A percentile compares a stretch with the other conserved stretches of the same genome.
phyloP scores from a whole-genome alignment of 495 filamentous ascomycete genomes.

The Aspergillus taichungensis region DNA sequence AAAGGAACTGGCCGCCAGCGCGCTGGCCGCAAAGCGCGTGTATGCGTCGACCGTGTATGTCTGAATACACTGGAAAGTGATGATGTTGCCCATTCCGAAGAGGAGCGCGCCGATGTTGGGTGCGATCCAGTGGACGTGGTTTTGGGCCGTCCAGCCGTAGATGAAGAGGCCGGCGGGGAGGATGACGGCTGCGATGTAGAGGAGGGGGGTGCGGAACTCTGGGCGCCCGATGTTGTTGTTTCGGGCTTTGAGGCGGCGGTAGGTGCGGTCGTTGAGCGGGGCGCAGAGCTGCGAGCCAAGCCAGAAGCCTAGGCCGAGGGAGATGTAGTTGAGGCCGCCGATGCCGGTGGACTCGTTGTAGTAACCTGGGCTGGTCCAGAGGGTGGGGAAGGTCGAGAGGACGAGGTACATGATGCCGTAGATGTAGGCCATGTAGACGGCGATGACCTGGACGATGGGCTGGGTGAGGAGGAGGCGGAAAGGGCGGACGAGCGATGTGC shows the following conservation, averaged over 20 bases:
- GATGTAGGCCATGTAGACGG: constrained; percentile 57
- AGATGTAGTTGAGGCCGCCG: constrained; percentile 62
- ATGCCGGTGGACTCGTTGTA: constrained; percentile 55
- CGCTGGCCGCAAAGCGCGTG: constrained; percentile 64
- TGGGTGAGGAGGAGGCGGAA: constrained; percentile 53
- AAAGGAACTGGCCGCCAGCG: constrained; percentile 57
- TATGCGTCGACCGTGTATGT: constrained; percentile 75
- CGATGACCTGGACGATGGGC: constrained; percentile 49
- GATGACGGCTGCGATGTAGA: constrained; percentile 47
- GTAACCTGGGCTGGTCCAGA: constrained; percentile 44
- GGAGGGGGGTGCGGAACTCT: constrained; percentile 62
- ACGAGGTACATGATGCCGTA: constrained; percentile 70
- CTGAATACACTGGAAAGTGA: constrained; percentile 62
- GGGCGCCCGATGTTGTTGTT: constrained; percentile 50
- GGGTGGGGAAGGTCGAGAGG: constrained; percentile 55
- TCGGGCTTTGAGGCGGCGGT: constrained; percentile 48
- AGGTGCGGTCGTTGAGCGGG: constrained; percentile 57
- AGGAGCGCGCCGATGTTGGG: constrained; percentile 61
- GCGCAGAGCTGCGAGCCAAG: constrained; percentile 54
- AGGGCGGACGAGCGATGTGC: constrained; percentile 41
- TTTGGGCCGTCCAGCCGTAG: constrained; percentile 65
- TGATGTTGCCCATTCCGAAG: constrained; percentile 51
- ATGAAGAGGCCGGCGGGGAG: constrained; percentile 58
- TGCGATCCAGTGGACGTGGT: constrained; percentile 56
- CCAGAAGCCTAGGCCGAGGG: constrained; percentile 61